Evolutionary conservation across 805 yeast species (phyloP).

Genomic region (Spathaspora gorwiae): DNA sequence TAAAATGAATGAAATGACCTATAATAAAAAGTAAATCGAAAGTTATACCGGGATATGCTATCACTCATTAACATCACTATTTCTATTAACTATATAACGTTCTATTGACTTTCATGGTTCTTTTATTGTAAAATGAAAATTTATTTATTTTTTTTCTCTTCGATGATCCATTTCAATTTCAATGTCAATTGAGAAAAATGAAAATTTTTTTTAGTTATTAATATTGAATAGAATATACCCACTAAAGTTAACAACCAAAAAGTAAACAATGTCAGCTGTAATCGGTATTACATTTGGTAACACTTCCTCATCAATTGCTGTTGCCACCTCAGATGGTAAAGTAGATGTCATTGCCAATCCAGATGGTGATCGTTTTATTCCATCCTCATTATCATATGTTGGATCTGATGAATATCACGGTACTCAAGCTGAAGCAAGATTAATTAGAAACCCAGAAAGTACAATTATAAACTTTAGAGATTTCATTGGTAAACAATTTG

Average conservation of each 20-base stretch:
- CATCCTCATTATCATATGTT: slow-evolving; percentile 86
- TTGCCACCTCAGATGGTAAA: slow-evolving; percentile 77
- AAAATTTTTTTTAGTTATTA: background rate
- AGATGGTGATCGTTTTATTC: slow-evolving; percentile 97
- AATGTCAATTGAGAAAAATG: background rate
- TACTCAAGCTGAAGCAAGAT: slow-evolving; percentile 88
- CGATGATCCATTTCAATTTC: slow-evolving; percentile 1
- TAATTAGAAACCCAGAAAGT: slow-evolving; percentile 82
- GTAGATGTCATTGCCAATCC: slow-evolving; percentile 98
- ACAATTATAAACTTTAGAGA: slow-evolving; percentile 93
- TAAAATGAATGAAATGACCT: no score
- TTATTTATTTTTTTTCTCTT: background rate
- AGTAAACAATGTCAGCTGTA: slow-evolving; percentile 41
- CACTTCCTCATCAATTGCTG: slow-evolving; percentile 92
- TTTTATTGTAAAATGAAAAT: background rate
- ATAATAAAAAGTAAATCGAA: no score
- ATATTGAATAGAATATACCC: background rate
- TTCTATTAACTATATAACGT: no score
- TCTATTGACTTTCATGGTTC: no score
- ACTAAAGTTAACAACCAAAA: background rate
- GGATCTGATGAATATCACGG: slow-evolving; percentile 97
- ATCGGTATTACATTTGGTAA: slow-evolving; percentile 97
- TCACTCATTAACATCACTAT: no score
- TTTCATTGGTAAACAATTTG: slow-evolving; percentile 72
- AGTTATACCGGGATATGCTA: no score